Evolutionary conservation across 768 basidiomycete species (phyloP).

Genomic region (Steccherinum ochraceum): DNA sequence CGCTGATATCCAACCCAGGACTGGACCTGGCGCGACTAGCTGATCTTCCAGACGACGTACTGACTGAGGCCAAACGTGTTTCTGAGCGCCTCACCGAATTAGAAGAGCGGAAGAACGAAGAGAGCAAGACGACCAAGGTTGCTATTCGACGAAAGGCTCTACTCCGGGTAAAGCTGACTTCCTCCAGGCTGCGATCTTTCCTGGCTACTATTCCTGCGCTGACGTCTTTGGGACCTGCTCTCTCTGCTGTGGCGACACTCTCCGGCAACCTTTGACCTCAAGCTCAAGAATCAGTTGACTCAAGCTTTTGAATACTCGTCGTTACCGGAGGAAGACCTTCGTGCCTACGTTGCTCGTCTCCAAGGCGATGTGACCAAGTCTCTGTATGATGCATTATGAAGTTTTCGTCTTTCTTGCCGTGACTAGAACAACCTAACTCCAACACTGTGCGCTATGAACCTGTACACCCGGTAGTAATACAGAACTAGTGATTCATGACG

Average conservation of each 20-base stretch:
- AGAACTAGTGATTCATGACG: too few species aligned
- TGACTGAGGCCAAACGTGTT: conserved; percentile 55
- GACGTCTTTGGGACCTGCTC: not conserved
- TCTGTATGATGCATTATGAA: conserved; percentile 32
- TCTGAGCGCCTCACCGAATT: conserved; percentile 52
- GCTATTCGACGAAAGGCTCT: conserved; percentile 61
- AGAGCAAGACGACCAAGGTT: conserved; percentile 55
- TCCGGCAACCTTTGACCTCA: not conserved
- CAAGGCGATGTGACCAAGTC: conserved; percentile 65
- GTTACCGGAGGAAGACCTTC: conserved; percentile 65
- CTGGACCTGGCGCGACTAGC: conserved; percentile 85
- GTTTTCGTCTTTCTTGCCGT: too few species aligned
- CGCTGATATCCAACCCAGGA: too few species aligned
- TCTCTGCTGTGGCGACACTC: conserved; percentile 1
- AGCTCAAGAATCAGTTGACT: conserved; percentile 70
- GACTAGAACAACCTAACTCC: too few species aligned
- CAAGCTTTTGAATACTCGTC: conserved; percentile 71
- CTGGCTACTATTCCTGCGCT: not conserved
- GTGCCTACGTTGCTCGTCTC: conserved; percentile 57
- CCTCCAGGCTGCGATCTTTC: not conserved
- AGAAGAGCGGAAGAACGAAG: conserved; percentile 49
- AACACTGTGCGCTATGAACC: too few species aligned
- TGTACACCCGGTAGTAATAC: too few species aligned
- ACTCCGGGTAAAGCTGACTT: conserved; percentile 42
- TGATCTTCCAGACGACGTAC: conserved; percentile 71